phyloP scores from a whole-genome alignment of 345 rosid genomes.

The Lenwebbia sp. region DNA sequence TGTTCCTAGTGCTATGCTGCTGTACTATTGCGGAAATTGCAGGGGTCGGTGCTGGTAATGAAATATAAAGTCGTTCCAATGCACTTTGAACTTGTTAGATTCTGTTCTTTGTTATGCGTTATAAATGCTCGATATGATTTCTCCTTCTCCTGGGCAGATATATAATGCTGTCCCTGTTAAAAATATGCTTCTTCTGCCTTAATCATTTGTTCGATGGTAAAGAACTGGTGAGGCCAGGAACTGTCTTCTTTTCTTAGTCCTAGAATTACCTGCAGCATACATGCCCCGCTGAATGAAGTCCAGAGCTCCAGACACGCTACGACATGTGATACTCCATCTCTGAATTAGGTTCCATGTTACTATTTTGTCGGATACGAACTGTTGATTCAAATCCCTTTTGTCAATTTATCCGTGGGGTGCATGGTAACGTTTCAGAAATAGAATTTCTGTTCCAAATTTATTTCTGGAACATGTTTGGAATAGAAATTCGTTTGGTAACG shows the following conservation, averaged over 20 bases:
- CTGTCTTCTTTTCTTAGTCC: not conserved
- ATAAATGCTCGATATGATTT: not conserved
- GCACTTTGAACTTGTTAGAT: not conserved
- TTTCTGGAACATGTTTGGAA: too few relatives aligned
- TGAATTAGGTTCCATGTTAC: not conserved
- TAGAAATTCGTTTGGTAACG: too few relatives aligned
- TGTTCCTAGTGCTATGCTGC: not conserved
- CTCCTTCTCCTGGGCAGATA: not conserved
- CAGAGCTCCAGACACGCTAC: not conserved
- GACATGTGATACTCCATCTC: not conserved
- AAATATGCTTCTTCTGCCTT: not conserved
- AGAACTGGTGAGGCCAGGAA: not conserved
- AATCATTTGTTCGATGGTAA: not conserved
- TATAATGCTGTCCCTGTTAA: not conserved
- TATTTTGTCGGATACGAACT: not conserved
- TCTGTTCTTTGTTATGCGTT: not conserved
- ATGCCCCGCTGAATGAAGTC: not conserved
- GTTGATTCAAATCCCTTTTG: not conserved
- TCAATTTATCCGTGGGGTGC: not conserved
- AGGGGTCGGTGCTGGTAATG: not conserved
- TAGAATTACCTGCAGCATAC: not conserved
- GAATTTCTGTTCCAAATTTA: too few relatives aligned
- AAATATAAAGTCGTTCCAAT: not conserved
- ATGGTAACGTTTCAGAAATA: too few relatives aligned
- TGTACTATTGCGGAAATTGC: not conserved